Evolutionary conservation across 257 asterid genomes (phyloP).

Genomic region (Plantago ovata): DNA sequence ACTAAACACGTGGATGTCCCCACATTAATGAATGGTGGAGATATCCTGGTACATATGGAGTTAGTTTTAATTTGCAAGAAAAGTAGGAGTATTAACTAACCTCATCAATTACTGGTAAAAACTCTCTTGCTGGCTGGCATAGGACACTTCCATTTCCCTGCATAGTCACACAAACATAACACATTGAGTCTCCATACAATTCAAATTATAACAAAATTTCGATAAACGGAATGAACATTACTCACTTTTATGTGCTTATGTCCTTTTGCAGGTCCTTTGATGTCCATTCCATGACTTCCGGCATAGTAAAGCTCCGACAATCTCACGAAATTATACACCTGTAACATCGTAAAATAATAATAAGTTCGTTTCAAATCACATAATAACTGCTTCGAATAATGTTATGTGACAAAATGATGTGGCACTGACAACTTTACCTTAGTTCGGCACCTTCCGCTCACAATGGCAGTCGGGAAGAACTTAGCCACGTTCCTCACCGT

Average conservation of each 20-base stretch:
- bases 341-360: neutral
- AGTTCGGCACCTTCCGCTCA: slow-evolving; percentile 54
- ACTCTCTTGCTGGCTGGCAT: slow-evolving; percentile 85
- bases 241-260: slow-evolving; percentile 31
- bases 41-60: no score
- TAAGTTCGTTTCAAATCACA: neutral
- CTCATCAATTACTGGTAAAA: slow-evolving; percentile 81
- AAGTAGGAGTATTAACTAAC: no score
- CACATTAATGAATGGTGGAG: no score
- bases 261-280: slow-evolving; percentile 48
- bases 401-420: neutral
- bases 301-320: slow-evolving; percentile 55
- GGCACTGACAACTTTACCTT: slow-evolving; percentile 30
- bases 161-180: neutral
- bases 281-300: slow-evolving; percentile 73
- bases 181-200: no score
- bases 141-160: slow-evolving; percentile 58
- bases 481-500: slow-evolving; percentile 44
- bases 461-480: slow-evolving; percentile 57
- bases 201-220: neutral
- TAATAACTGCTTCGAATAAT: neutral
- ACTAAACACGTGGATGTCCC: no score
- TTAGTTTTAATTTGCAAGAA: no score
- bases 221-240: neutral
- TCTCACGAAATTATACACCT: slow-evolving; percentile 43